Conservation (phyloP, 2,329 filamentous ascomycete species). For the Apiospora marii region DNA sequence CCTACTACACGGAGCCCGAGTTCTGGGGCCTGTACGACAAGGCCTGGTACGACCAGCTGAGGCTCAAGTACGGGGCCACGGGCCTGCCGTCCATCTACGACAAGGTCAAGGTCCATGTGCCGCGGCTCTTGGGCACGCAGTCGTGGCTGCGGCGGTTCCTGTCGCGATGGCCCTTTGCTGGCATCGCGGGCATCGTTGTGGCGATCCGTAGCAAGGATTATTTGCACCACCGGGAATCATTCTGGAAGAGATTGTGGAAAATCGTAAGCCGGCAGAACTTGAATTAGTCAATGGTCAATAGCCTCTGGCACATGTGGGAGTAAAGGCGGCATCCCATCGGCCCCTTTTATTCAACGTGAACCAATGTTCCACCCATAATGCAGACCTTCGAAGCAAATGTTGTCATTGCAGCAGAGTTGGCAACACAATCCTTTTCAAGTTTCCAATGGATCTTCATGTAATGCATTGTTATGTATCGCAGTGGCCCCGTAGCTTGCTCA, state of each 20-base stretch:
- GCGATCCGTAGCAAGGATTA: background rate
- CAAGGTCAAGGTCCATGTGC: constrained; percentile 67
- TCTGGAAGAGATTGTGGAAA: background rate
- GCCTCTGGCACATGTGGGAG: no score
- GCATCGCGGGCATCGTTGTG: background rate
- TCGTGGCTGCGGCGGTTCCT: background rate
- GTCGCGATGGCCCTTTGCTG: background rate
- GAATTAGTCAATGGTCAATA: background rate
- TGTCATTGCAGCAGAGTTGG: background rate
- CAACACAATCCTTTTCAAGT: background rate
- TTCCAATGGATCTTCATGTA: background rate
- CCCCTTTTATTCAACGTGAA: background rate
- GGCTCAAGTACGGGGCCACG: constrained; percentile 62
- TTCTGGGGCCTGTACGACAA: constrained; percentile 73
- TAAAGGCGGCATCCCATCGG: no score
- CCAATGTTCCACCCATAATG: background rate
- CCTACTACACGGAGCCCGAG: constrained; percentile 77
- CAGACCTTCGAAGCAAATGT: background rate
- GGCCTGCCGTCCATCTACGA: constrained; percentile 75
- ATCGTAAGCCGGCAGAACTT: background rate
- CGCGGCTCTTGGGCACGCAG: background rate
- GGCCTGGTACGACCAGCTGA: constrained; percentile 67
- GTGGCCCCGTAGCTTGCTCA: no score
- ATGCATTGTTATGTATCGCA: background rate
- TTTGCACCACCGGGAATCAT: background rate